These are phyloP conservation scores for Niebla homalea DNA, from an alignment of 495 filamentous ascomycete genomes.

Conservation along the genomic window DNA sequence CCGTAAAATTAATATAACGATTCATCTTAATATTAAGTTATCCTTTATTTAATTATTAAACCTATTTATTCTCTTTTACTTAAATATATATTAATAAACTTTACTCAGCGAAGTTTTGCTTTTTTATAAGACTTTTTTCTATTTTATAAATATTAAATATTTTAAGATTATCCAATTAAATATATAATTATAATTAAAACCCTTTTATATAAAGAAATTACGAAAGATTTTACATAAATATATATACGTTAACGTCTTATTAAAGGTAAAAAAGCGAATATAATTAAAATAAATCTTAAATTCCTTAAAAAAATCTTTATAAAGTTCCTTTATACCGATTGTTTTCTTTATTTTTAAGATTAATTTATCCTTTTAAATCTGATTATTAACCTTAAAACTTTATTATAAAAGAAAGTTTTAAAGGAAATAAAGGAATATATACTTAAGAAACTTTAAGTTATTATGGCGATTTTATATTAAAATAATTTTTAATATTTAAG, in stretches of 20 bases:
- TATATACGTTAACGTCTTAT: conserved; percentile 18
- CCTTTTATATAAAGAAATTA: conserved; percentile 16
- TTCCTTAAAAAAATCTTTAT: conserved; percentile 4
- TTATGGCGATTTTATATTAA: conserved; percentile 24
- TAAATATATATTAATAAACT: neutral
- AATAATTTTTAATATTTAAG: conserved; percentile 12
- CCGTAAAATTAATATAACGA: too few relatives aligned
- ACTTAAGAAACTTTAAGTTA: conserved; percentile 31
- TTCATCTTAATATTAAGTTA: too few relatives aligned
- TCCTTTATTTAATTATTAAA: too few relatives aligned
- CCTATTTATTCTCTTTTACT: too few relatives aligned
- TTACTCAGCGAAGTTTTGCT: neutral
- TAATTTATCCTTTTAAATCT: neutral
- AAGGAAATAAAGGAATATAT: conserved; percentile 26
- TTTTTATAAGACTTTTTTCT: too few relatives aligned
- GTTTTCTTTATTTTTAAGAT: conserved; percentile 8
- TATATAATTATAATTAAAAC: conserved; percentile 22
- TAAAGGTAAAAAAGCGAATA: conserved; percentile 17
- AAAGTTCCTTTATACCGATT: conserved; percentile 5
- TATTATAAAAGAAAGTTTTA: conserved; percentile 29
- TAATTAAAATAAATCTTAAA: conserved; percentile 16
- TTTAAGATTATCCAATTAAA: conserved; percentile 23
- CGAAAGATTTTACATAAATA: conserved; percentile 21
- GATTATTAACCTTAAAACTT: conserved; percentile 3
- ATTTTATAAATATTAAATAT: too few relatives aligned